Conservation (phyloP, 805 yeast genomes). For the Kodamaea neixiangensis region DNA sequence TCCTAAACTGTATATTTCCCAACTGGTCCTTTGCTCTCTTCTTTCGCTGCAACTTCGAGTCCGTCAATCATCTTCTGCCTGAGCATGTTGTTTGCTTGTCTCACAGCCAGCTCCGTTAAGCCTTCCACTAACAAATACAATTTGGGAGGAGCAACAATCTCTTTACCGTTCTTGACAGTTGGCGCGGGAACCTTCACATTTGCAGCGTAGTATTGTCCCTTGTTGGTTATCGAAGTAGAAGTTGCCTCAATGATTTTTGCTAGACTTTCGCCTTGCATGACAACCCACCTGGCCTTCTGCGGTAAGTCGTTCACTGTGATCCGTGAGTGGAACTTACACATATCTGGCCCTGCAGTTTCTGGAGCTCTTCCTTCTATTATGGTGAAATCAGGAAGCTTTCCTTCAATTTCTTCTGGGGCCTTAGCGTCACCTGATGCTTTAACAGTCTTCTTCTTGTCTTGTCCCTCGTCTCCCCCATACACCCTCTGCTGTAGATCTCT, state of each 20-base stretch:
- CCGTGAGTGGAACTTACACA: constrained; percentile 59
- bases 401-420: constrained; percentile 10
- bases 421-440: neutral
- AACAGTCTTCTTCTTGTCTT: constrained; percentile 13
- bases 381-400: constrained; percentile 44
- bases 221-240: constrained; percentile 74
- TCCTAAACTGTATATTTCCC: constrained; percentile 52
- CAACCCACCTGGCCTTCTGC: constrained; percentile 74
- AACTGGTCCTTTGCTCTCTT: constrained; percentile 41
- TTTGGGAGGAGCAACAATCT: constrained; percentile 65
- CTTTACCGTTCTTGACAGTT: constrained; percentile 39
- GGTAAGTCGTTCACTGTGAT: constrained; percentile 85
- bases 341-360: constrained; percentile 58
- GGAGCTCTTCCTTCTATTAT: constrained; percentile 54
- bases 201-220: constrained; percentile 67
- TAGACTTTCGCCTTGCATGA: constrained; percentile 66
- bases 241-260: constrained; percentile 68
- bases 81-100: constrained; percentile 58
- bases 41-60: constrained; percentile 48
- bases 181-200: constrained; percentile 42
- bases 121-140: constrained; percentile 80
- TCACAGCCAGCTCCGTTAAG: constrained; percentile 56
- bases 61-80: constrained; percentile 59
- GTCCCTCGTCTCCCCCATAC: constrained; percentile 38
- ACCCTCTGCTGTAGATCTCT: constrained; percentile 51